These are phyloP conservation scores for Coprinopsis cinerea DNA, from an alignment of 768 basidiomycete species.

Conservation along the genomic window DNA sequence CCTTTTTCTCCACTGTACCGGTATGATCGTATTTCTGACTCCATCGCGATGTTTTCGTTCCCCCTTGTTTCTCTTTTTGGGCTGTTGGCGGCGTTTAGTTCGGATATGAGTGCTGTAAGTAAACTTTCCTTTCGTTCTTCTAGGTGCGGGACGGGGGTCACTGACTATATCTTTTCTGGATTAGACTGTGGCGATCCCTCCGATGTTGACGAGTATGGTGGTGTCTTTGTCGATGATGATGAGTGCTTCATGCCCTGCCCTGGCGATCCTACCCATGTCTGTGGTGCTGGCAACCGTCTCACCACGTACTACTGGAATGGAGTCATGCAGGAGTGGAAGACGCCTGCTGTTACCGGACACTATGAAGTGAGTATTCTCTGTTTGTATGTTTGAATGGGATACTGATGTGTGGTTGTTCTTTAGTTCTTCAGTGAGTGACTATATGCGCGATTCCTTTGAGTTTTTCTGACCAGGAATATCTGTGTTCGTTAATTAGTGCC, in stretches of 20 bases:
- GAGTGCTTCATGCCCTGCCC: conserved; percentile 54
- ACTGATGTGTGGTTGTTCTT: conserved; percentile 7
- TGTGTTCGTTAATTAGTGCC: conserved; percentile 28
- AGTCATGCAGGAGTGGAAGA: conserved; percentile 56
- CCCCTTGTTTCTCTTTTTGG: too few relatives aligned
- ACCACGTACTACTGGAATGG: conserved; percentile 51
- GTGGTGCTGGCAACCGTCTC: conserved; percentile 53
- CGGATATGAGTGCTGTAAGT: conserved; percentile 70
- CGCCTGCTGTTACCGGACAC: conserved; percentile 54
- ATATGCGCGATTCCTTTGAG: neutral
- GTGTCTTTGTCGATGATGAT: conserved; percentile 32
- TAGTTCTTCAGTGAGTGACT: conserved; percentile 42
- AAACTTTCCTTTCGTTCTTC: neutral
- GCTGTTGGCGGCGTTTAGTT: conserved; percentile 37
- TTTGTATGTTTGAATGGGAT: neutral
- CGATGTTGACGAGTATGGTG: conserved; percentile 40
- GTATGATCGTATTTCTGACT: conserved; percentile 4
- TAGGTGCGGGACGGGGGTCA: neutral
- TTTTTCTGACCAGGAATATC: neutral
- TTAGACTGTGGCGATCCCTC: conserved; percentile 66
- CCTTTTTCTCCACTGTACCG: conserved; percentile 1
- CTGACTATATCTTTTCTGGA: neutral
- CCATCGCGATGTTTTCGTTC: neutral
- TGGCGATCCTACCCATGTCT: conserved; percentile 64
- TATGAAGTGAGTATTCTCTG: conserved; percentile 53